A percentile compares a stretch with the other conserved stretches of the same genome.
These are phyloP conservation scores for Bodo saltans DNA, from an alignment of 78 protist genomes.

Conservation along the genomic window DNA sequence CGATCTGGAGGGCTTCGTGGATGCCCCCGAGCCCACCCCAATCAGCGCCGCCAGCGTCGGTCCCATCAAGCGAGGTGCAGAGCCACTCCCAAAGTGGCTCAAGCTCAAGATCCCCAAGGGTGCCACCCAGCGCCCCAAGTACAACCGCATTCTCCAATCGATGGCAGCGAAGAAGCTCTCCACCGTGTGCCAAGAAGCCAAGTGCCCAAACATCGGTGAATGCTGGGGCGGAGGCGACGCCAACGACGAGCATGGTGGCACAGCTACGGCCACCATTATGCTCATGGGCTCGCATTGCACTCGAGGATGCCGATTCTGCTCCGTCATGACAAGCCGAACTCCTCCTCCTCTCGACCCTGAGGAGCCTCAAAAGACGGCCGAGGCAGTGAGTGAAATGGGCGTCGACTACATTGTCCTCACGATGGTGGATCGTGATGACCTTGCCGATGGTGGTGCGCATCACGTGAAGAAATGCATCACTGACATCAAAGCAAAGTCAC, in stretches of 20 bases:
- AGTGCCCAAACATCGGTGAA: conserved; percentile 80
- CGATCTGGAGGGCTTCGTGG: no score
- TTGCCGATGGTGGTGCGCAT: conserved; percentile 71
- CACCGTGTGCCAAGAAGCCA: conserved; percentile 80
- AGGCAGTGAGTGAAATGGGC: conserved; percentile 67
- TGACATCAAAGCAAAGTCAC: conserved; percentile 46
- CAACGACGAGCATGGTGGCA: conserved; percentile 15
- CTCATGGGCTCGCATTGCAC: conserved; percentile 89
- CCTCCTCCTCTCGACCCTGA: conserved; percentile 79
- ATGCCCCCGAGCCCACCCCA: no score
- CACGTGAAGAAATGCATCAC: conserved; percentile 69
- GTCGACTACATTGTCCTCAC: conserved; percentile 86
- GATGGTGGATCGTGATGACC: conserved; percentile 84
- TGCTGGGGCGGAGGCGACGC: conserved; percentile 87
- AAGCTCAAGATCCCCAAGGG: not conserved
- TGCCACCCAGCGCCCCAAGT: not conserved
- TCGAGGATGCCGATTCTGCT: conserved; percentile 86
- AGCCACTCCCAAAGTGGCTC: conserved; percentile 25
- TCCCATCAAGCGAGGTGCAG: not conserved
- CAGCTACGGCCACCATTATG: conserved; percentile 89
- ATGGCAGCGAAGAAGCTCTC: conserved; percentile 1
- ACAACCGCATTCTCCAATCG: not conserved
- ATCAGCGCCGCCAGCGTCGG: no score
- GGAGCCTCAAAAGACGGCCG: conserved; percentile 74
- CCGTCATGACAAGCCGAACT: conserved; percentile 64